phyloP scores from a whole-genome alignment of 2,329 filamentous ascomycete genomes.

The Rhynchosporium graminicola region DNA sequence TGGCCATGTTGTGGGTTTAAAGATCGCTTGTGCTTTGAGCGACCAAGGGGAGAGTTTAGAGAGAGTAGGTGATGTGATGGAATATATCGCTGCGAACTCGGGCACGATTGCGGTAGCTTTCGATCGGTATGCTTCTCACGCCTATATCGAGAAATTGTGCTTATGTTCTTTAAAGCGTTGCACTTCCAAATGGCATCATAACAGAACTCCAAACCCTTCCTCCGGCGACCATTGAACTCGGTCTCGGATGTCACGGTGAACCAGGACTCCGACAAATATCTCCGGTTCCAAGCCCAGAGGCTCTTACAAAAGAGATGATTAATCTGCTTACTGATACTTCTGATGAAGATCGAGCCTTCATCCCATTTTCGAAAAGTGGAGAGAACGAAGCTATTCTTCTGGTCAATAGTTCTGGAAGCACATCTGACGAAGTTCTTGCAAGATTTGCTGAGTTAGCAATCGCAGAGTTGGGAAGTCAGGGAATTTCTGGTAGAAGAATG shows the following conservation, averaged over 20 bases:
- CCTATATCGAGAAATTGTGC: background rate
- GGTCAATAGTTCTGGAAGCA: conserved; percentile 34
- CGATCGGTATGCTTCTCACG: conserved; percentile 45
- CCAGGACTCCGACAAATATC: conserved; percentile 41
- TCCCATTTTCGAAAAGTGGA: conserved; percentile 27
- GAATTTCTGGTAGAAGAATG: conserved; percentile 29
- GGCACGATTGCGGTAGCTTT: conserved; percentile 53
- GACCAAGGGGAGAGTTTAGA: conserved; percentile 31
- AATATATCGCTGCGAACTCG: conserved; percentile 36
- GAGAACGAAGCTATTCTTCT: conserved; percentile 32
- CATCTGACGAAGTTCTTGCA: conserved; percentile 35
- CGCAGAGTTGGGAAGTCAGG: conserved; percentile 28
- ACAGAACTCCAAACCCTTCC: conserved; percentile 34
- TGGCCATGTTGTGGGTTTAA: conserved; percentile 51
- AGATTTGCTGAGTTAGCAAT: conserved; percentile 35
- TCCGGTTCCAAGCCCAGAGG: conserved; percentile 30
- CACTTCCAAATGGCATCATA: conserved; percentile 33
- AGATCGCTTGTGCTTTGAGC: conserved; percentile 40
- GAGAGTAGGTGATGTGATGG: conserved; percentile 32
- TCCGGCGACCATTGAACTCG: conserved; percentile 42
- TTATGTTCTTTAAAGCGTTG: conserved; percentile 26
- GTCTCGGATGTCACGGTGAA: conserved; percentile 55
- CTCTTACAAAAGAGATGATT: conserved; percentile 33
- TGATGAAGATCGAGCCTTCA: conserved; percentile 32
- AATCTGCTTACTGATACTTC: conserved; percentile 30